Base-by-base conservation (phyloP, 768 basidiomycete species). In the Psilocybe azurescens region DNA sequence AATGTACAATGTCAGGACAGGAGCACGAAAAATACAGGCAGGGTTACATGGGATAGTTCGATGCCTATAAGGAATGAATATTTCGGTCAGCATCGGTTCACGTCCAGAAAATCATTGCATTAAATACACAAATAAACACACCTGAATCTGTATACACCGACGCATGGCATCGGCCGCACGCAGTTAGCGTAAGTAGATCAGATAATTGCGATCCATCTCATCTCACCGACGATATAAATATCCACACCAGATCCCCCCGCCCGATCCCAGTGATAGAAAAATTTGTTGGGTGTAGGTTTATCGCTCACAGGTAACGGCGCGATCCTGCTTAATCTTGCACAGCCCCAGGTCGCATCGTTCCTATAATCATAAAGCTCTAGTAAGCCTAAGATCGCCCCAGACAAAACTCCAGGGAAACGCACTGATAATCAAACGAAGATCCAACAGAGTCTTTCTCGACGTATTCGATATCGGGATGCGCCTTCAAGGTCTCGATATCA, bases 191-290 rank as follows among this genome's bases (percentile, higher is more conserved):
- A 11, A 7, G 51, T 7, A 3, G 3, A 16, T 30, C 51, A 14
- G 9, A 13, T 29, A 10, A 14, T 8, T 24, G 20, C 16, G 20
- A n/a, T n/a, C 11, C 48, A 1, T 20, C 1, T 32, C 14, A 7
- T 36, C 52, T 9, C 10, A 53, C 52, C 52, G 5, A 53, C 52
- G 18, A 53, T 28, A 20, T 53, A 53, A 20, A 53, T 36, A 39
- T 53, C 52, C 8, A 20, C 11, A 13, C 52, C 52, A 53, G 32
- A 30, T n/a, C 52, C 52, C 13, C 32, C 52, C 10, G 30, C 52
- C 0, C 32, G 32, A n/a, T 53, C 52, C 52, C 52, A 53, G n/a
- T 53, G 52, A 53, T 53, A 53, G 52, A 53, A 53, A 32, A 53
- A 53, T 33, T 53, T 53, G 33, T 53, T 52, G n/a, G 52, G 32